Conservation (phyloP, 176 grass and related monocot species). For the Thalia dealbata region DNA sequence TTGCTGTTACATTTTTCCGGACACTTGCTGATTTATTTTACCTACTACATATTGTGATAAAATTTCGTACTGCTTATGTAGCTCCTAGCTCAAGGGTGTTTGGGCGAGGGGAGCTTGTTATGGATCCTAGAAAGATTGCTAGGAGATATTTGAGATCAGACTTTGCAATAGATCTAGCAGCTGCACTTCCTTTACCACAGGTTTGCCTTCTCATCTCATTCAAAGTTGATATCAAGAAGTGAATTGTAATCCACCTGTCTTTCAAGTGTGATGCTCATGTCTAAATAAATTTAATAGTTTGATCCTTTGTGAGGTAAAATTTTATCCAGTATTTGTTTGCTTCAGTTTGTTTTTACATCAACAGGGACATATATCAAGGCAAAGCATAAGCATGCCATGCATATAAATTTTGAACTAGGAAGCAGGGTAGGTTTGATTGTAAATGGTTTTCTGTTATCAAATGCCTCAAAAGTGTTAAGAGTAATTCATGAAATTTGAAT, state of each 20-base stretch:
- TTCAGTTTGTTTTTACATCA: too few relatives aligned
- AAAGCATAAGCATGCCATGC: background rate
- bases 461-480: too few relatives aligned
- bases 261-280: background rate
- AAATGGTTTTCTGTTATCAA: background rate
- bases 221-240: background rate
- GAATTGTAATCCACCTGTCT: background rate
- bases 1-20: constrained; percentile 58
- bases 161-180: constrained; percentile 56
- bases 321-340: too few relatives aligned
- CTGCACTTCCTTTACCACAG: constrained; percentile 92
- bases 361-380: background rate
- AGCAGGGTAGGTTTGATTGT: background rate
- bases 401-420: background rate
- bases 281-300: background rate
- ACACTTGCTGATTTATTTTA: constrained; percentile 73
- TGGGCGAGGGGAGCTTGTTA: constrained; percentile 82
- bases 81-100: constrained; percentile 64
- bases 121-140: constrained; percentile 64
- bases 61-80: constrained; percentile 84
- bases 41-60: constrained; percentile 61
- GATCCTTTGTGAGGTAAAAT: too few relatives aligned
- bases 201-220: constrained; percentile 20
- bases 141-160: constrained; percentile 77
- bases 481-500: too few relatives aligned